phyloP scores from a whole-genome alignment of 768 basidiomycete species.

The Hortiboletus flavorubellus region DNA sequence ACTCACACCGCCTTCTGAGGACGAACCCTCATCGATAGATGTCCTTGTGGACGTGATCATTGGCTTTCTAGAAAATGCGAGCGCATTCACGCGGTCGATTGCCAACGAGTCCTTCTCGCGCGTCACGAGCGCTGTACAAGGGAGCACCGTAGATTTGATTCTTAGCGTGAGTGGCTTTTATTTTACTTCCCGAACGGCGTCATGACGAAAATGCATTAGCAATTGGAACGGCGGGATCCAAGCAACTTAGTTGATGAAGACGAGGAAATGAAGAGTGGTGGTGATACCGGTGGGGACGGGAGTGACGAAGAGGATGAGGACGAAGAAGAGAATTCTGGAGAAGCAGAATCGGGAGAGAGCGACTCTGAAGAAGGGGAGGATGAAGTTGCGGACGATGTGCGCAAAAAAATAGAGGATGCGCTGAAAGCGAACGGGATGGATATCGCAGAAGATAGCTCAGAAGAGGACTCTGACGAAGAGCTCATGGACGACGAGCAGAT shows the following conservation, averaged over 20 bases:
- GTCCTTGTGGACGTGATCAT: conserved; percentile 87
- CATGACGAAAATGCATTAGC: conserved; percentile 44
- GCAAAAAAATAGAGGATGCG: conserved; percentile 63
- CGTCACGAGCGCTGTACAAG: conserved; percentile 61
- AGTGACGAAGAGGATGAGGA: conserved; percentile 37
- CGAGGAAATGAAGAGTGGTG: conserved; percentile 40
- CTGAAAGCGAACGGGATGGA: conserved; percentile 57
- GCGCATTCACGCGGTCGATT: conserved; percentile 73
- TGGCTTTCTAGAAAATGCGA: conserved; percentile 81
- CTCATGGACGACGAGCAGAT: conserved; percentile 97
- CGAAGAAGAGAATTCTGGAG: conserved; percentile 32
- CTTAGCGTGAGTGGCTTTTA: conserved; percentile 54
- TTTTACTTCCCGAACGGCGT: neutral
- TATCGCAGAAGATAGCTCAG: conserved; percentile 50
- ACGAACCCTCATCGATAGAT: conserved; percentile 65
- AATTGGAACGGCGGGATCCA: conserved; percentile 75
- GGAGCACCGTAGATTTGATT: conserved; percentile 76
- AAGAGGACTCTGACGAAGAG: conserved; percentile 55
- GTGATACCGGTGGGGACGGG: conserved; percentile 34
- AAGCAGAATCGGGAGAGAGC: conserved; percentile 33
- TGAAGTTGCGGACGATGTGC: conserved; percentile 46
- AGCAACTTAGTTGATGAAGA: conserved; percentile 44
- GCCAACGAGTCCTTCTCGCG: conserved; percentile 79
- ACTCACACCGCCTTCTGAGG: conserved; percentile 9
- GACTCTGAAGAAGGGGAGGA: conserved; percentile 51